Percentiles rank a stretch among this genome's conserved stretches.
Evolutionary conservation across 352 stramenopile genomes (phyloP).

Genomic region (Nothophytophthora sp.): DNA sequence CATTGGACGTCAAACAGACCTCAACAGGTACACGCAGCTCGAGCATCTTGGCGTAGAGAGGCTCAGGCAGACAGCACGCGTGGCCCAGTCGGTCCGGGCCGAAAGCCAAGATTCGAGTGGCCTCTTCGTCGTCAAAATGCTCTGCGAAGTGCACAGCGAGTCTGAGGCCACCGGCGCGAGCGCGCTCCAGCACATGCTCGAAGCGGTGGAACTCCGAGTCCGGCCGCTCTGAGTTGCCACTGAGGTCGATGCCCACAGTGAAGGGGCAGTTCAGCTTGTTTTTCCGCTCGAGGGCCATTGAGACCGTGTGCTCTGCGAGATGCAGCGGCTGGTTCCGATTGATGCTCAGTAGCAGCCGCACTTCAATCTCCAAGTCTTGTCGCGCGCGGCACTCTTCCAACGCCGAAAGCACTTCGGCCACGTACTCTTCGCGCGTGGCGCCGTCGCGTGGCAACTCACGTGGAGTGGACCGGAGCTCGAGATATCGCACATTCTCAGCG

Average conservation of each 20-base stretch:
- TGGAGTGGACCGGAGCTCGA: slow-evolving; percentile 86
- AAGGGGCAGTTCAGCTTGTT: slow-evolving; percentile 40
- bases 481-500: slow-evolving; percentile 76
- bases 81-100: slow-evolving; percentile 92
- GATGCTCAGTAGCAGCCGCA: slow-evolving; percentile 80
- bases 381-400: slow-evolving; percentile 65
- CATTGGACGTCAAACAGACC: slow-evolving; percentile 94
- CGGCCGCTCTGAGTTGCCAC: slow-evolving; percentile 75
- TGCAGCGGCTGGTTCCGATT: slow-evolving; percentile 73
- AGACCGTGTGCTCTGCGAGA: slow-evolving; percentile 66
- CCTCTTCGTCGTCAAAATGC: slow-evolving; percentile 85
- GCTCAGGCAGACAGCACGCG: slow-evolving; percentile 80
- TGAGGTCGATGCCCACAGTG: slow-evolving; percentile 87
- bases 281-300: slow-evolving; percentile 56
- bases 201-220: slow-evolving; percentile 89
- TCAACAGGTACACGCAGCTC: slow-evolving; percentile 88
- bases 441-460: slow-evolving; percentile 57
- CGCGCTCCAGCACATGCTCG: slow-evolving; percentile 68
- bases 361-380: slow-evolving; percentile 62
- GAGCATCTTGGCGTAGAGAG: slow-evolving; percentile 72
- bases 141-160: slow-evolving; percentile 94
- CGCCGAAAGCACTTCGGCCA: slow-evolving; percentile 65
- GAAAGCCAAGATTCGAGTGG: slow-evolving; percentile 85
- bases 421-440: slow-evolving; percentile 60
- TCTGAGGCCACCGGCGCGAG: slow-evolving; percentile 73